Base-by-base conservation (phyloP, 2,329 filamentous ascomycete genomes). In the Gaeumannomyces sp. region DNA sequence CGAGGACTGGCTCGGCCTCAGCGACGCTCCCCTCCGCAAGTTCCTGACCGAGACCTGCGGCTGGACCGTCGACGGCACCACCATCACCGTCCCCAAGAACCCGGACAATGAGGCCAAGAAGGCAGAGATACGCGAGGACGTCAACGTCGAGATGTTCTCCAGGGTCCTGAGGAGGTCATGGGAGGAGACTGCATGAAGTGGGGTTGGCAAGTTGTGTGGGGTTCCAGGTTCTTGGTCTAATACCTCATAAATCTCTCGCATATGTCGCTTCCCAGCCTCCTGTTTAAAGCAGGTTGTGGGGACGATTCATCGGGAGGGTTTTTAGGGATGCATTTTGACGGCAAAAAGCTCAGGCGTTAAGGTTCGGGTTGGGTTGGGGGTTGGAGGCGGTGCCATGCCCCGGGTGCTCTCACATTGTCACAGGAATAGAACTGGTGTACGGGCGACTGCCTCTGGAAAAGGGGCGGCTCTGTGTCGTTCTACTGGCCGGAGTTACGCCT, bases 21-120 rank as follows among this genome's bases (percentile, higher is more conserved):
- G 77, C 67, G 85, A 84, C 73, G 84, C 85, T 67, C 87, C 88
- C 62, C 86, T 91, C 62, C 82, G 85, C 72, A 92, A 92, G 78
- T 96, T 96, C 71, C 86, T 95, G 70, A 85, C 86, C 65, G 91
- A 94, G 76, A 90, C 94, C 14, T 95, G 90, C 73, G 92, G 90
- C 69, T 99, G 94, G 93, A 86, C 85, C 72, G 83, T 97, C 58
- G 86, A 82, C 64, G 81, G 83, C 16, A 16, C 56, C 45, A 73
- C 80, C 59, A 88, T 97, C 68, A 86, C 86, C 76, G 86, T 99
- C 65, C 95, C 95, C 65, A 82, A 89, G 73, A 99, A 99, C 81
- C 91, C 95, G 74, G 95, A 99, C 80, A 97, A 97, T 77, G 94
- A 98, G 85, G 95, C 93, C 59, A 92, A 96, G 83, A 95, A 95